A percentile compares a stretch with the other conserved stretches of the same genome.
Conservation (phyloP, 768 basidiomycete species). For the Hygrocybe coccinea region DNA sequence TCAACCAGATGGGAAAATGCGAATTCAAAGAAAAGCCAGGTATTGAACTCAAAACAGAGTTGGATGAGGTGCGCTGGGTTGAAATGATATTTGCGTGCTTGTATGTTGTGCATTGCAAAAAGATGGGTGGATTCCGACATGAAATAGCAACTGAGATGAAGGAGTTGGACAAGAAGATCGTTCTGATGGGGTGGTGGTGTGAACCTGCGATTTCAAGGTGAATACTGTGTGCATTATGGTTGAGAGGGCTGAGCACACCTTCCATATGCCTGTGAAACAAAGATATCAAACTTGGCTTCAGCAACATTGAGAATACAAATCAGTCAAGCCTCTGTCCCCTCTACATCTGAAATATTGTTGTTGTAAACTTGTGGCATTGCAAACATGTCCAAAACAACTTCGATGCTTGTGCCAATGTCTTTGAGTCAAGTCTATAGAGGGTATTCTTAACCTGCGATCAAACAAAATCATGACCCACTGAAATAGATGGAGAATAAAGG, state of each 20-base stretch:
- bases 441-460: not conserved
- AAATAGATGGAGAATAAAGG: not conserved
- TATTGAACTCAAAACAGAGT: not conserved
- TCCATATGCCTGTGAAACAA: conserved; percentile 6
- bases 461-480: not conserved
- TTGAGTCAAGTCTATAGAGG: conserved; percentile 1
- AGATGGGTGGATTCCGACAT: not conserved
- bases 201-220: not conserved
- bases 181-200: not conserved
- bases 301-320: not conserved
- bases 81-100: conserved; percentile 1
- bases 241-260: not conserved
- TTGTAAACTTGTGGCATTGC: not conserved
- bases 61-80: not conserved
- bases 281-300: conserved; percentile 3
- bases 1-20: not conserved
- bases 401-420: not conserved
- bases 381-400: not conserved
- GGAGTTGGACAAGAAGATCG: not conserved
- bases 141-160: not conserved
- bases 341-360: not conserved
- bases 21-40: not conserved
- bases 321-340: not conserved
- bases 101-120: not conserved
- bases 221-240: not conserved